Conservation (phyloP, 169 alveolate genomes). For the Cryptosporidium ubiquitum region DNA sequence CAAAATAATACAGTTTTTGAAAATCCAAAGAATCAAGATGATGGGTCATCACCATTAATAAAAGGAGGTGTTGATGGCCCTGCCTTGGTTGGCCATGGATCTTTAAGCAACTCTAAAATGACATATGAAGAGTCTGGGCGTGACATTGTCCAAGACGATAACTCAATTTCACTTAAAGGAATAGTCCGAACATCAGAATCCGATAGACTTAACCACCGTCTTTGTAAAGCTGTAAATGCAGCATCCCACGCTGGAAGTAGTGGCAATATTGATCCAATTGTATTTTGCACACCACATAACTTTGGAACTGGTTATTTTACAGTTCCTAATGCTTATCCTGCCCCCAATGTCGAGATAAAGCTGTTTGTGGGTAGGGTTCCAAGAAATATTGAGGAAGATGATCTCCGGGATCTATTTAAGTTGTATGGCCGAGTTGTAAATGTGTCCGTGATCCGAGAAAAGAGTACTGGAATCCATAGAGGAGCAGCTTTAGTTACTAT, state of each 20-base stretch:
- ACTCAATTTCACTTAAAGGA: neutral
- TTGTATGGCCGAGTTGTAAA: slow-evolving; percentile 89
- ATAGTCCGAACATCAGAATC: neutral
- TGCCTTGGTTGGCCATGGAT: neutral
- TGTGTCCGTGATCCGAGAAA: slow-evolving; percentile 85
- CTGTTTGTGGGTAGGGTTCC: slow-evolving; percentile 91
- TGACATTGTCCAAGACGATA: neutral
- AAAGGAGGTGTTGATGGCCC: neutral
- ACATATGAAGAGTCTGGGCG: neutral
- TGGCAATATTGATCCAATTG: neutral
- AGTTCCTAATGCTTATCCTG: slow-evolving; percentile 80
- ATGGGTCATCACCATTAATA: neutral
- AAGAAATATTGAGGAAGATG: slow-evolving; percentile 84
- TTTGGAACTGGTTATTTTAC: slow-evolving; percentile 1
- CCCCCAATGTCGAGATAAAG: slow-evolving; percentile 91
- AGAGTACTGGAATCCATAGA: slow-evolving; percentile 86
- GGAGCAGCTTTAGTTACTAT: slow-evolving; percentile 83
- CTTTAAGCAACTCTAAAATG: neutral
- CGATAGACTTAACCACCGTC: neutral
- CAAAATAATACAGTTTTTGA: neutral
- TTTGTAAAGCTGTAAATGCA: neutral
- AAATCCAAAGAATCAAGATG: neutral
- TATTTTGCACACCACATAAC: neutral
- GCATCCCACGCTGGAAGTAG: neutral
- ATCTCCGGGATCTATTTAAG: slow-evolving; percentile 83